phyloP scores from a whole-genome alignment of 306 rosid genomes.

The Ormosia semicastrata region DNA sequence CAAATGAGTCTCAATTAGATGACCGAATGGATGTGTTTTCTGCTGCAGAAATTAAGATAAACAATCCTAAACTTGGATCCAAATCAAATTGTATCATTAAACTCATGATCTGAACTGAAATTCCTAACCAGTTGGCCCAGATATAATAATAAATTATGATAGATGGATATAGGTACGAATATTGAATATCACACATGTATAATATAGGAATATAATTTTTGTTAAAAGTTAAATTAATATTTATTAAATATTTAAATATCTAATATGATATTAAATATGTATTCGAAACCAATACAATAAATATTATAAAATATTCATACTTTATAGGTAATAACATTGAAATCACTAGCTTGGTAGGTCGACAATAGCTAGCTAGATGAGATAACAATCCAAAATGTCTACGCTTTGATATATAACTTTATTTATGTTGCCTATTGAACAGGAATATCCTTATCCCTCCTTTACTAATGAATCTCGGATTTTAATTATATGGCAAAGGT shows the following conservation, averaged over 20 bases:
- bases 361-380: constrained; percentile 28
- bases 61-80: constrained; percentile 38
- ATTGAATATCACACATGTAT: too few species aligned
- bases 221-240: too few species aligned
- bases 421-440: constrained; percentile 10
- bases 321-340: neutral
- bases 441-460: constrained; percentile 27
- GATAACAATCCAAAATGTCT: neutral
- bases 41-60: constrained; percentile 21
- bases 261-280: too few species aligned
- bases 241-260: too few species aligned
- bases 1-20: constrained; percentile 36
- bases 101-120: constrained; percentile 2
- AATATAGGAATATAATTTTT: too few species aligned
- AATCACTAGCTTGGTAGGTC: constrained; percentile 12
- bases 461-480: neutral
- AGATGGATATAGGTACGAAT: too few species aligned
- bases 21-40: constrained; percentile 21
- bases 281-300: too few species aligned
- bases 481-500: constrained; percentile 12
- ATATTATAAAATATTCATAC: too few species aligned
- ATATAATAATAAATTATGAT: neutral
- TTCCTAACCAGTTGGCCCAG: constrained; percentile 33
- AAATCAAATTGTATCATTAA: constrained; percentile 24
- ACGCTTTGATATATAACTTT: neutral